Evolutionary conservation across 1,284 basidiomycete genomes (phyloP), one percentile per base, ranked within the genome.

Genomic region (Fomitopsis palustris): DNA sequence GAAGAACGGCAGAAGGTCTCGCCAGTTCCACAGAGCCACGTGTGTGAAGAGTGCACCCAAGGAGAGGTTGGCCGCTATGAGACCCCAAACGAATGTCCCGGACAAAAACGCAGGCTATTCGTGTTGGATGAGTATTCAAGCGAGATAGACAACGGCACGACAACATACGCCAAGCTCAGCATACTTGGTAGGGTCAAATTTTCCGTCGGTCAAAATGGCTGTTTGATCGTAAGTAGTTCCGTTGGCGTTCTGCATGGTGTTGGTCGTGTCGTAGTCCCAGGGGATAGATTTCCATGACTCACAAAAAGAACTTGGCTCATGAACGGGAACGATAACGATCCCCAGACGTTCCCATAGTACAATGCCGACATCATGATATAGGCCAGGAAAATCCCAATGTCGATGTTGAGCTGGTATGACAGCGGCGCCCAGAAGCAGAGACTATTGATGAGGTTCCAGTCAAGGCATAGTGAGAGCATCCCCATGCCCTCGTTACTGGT

Each of bases 401-500:
- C 65, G 56, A 69, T 67, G 56, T 71, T 71, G 33, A 74, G 51
- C 56, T 73, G 70, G 4, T 67, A 72, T 54, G 63, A 72, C 17
- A 82, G 67, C 2, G 79, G 79, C 19, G 74, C 76, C 69, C 79
- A 80, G 4, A 81, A 68, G n/a, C 56, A 62, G 29, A 70, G 65
- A 65, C 76, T 75, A 16, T 78, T 81, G 58, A 85, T 77, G 66
- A 82, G 82, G 59, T 81, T 80, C 83, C 82, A 86, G 65, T 85
- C 84, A n/a, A 84, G 72, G 59, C 75, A 82, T 17, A 83, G 59
- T 8, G 80, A 75, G 62, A 84, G 81, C 21, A 80, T 69, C 2
- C 82, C 82, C 54, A 75, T 69, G 58, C 78, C 78, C 61, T 79
- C 78, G 64, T 79, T 79, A 47, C 73, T 75, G 7, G 72, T 70